Conservation (phyloP, 1,139 yeast genomes). For the Saccharomyces hybrid region DNA sequence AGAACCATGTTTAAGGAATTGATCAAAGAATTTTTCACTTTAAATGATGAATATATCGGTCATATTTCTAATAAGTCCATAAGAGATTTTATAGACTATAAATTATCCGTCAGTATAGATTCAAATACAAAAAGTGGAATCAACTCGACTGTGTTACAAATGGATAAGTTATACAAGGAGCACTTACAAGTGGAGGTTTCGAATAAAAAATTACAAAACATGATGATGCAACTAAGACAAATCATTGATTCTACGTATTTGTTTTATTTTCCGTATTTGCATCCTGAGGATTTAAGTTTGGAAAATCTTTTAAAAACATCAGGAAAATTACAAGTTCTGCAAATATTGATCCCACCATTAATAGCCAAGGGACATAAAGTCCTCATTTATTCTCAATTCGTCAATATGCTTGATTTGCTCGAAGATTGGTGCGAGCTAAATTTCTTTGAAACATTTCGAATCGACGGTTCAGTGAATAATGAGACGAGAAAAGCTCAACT, state of each 20-base stretch:
- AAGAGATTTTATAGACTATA: constrained; percentile 35
- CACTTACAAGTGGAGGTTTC: constrained; percentile 32
- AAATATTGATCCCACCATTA: constrained; percentile 51
- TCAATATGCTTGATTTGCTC: constrained; percentile 65
- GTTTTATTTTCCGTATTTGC: constrained; percentile 71
- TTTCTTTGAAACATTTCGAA: constrained; percentile 45
- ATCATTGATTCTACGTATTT: constrained; percentile 81
- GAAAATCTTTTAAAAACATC: constrained; percentile 44
- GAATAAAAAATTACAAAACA: constrained; percentile 49
- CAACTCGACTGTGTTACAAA: constrained; percentile 14
- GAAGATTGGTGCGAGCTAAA: constrained; percentile 58
- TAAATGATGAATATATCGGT: constrained; percentile 33
- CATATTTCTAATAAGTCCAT: constrained; percentile 34
- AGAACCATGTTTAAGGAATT: constrained; percentile 39
- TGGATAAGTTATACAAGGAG: constrained; percentile 26
- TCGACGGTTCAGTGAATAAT: constrained; percentile 71
- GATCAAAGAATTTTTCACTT: constrained; percentile 39
- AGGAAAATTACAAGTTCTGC: constrained; percentile 62
- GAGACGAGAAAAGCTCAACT: constrained; percentile 61
- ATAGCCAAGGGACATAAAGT: constrained; percentile 52
- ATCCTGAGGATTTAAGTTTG: constrained; percentile 33
- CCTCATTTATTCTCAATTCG: constrained; percentile 77
- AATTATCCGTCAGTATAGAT: constrained; percentile 17
- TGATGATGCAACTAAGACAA: constrained; percentile 75
- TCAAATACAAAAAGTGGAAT: constrained; percentile 7